Evolutionary conservation across 768 basidiomycete species (phyloP).

Genomic region (Tylopilus plumbeoviolaceoides): DNA sequence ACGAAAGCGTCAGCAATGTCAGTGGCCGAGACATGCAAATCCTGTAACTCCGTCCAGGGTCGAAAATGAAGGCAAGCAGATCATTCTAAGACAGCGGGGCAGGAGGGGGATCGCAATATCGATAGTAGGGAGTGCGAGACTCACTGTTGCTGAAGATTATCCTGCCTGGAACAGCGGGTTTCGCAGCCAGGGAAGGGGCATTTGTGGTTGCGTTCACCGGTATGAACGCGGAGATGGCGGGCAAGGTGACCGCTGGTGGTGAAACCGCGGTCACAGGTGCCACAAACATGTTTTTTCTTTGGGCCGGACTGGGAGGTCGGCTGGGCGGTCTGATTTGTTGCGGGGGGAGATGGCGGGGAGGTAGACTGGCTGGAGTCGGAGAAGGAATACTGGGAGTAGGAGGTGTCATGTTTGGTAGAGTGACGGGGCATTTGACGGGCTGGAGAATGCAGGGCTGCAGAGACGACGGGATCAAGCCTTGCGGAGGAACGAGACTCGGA

Average conservation of each 20-base stretch:
- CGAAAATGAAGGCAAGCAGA: slow-evolving; percentile 9
- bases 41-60: slow-evolving; percentile 14
- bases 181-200: slow-evolving; percentile 96
- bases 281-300: slow-evolving; percentile 56
- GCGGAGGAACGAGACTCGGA: slow-evolving; percentile 23
- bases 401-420: slow-evolving; percentile 27
- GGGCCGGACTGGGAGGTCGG: neutral
- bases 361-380: slow-evolving; percentile 26
- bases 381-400: slow-evolving; percentile 18
- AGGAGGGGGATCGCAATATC: slow-evolving; percentile 1
- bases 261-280: slow-evolving; percentile 71
- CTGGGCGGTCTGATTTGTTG: neutral
- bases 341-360: slow-evolving; percentile 7
- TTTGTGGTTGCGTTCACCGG: slow-evolving; percentile 87
- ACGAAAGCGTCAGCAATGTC: slow-evolving; percentile 14
- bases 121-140: neutral
- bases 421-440: slow-evolving; percentile 29
- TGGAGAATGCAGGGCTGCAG: slow-evolving; percentile 27
- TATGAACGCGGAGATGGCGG: slow-evolving; percentile 85
- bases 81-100: neutral
- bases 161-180: slow-evolving; percentile 84
- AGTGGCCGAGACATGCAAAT: neutral
- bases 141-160: slow-evolving; percentile 62
- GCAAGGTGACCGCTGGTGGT: slow-evolving; percentile 89
- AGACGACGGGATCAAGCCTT: slow-evolving; percentile 24